Base-by-base conservation (phyloP, 768 basidiomycete genomes). In the Amanita pseudoporphyria region DNA sequence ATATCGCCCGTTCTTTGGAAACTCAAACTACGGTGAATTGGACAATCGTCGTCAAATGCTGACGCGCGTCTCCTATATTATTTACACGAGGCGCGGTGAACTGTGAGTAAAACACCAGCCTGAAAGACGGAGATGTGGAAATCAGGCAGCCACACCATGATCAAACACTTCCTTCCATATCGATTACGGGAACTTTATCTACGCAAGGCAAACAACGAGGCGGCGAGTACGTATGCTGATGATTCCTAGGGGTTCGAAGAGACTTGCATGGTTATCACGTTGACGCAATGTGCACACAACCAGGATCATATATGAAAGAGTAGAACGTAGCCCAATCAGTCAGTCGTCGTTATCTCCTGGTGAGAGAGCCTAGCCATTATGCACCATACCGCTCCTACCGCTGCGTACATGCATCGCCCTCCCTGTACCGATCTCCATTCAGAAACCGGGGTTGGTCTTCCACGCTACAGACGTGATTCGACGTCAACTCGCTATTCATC, bases 251-350 rank as follows among this genome's bases (percentile, higher is more conserved):
- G 35, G 19, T n/a, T 38, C 24, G 45, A 16, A 52, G 43, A 30
- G 22, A 45, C 47, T 59, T 53, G 62, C 66, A 55, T 67, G 69
- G 52, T 50, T 56, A 65, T 65, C 68, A 65, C 62, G 67, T 63
- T 58, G 56, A 55, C 55, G 52, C 64, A 65, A 60, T 56, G 64
- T 53, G 60, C 49, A 33, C 16, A 30, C 21, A 5, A 7, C 18
- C n/a, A 43, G 40, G 16, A 38, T 39, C 38, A 48, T 48, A 36
- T 39, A 50, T 43, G 24, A 31, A 28, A 18, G 26, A 5, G 18
- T 22, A 28, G 38, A 19, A 13, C 26, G 10, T 13, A 32, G 26
- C 18, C 30, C 47, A 49, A n/a, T 21, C 10, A 48, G 21, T 31
- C 47, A 40, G 18, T 13, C 39, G 24, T 41, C 41, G 41, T 39